A percentile compares a stretch with the other conserved stretches of the same genome.
Evolutionary conservation across 192 early-diverging fungal species (phyloP).

Genomic region (Gaertneriomyces sp.): DNA sequence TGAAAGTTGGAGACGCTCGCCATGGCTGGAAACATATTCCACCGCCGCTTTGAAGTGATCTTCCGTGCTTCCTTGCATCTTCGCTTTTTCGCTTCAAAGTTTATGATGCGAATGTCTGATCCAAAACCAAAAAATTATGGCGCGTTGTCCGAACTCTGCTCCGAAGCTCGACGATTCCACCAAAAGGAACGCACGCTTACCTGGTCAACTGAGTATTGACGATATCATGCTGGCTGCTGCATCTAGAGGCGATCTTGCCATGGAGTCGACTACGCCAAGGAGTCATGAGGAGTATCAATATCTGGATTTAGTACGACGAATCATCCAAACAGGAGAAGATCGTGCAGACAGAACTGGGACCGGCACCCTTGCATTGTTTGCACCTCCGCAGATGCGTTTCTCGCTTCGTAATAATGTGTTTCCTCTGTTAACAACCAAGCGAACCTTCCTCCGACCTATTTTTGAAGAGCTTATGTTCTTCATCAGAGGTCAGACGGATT

Average conservation of each 20-base stretch:
- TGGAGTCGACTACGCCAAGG: background rate
- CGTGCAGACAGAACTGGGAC: slow-evolving; percentile 86
- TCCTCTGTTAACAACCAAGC: slow-evolving; percentile 93
- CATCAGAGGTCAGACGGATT: slow-evolving; percentile 84
- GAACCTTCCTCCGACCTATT: slow-evolving; percentile 85
- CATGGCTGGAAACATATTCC: no score
- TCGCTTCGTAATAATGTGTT: slow-evolving; percentile 68
- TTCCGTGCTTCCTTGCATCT: no score
- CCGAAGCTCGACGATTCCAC: no score
- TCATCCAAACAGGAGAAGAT: slow-evolving; percentile 68
- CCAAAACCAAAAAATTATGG: no score
- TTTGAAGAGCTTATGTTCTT: slow-evolving; percentile 97
- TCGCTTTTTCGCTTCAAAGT: no score
- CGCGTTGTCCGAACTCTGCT: no score
- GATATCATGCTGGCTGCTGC: no score
- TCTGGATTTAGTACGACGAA: slow-evolving; percentile 65
- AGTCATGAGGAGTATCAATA: slow-evolving; percentile 76
- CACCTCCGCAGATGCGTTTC: slow-evolving; percentile 84
- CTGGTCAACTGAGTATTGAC: no score
- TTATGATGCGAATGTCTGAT: no score
- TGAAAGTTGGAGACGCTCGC: background rate
- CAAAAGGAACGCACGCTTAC: no score
- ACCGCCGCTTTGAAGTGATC: no score
- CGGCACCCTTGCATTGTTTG: slow-evolving; percentile 50
- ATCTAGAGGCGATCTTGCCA: no score